These are phyloP conservation scores for Psilocybe tampanensis DNA, from an alignment of 768 basidiomycete genomes.

Conservation along the genomic window DNA sequence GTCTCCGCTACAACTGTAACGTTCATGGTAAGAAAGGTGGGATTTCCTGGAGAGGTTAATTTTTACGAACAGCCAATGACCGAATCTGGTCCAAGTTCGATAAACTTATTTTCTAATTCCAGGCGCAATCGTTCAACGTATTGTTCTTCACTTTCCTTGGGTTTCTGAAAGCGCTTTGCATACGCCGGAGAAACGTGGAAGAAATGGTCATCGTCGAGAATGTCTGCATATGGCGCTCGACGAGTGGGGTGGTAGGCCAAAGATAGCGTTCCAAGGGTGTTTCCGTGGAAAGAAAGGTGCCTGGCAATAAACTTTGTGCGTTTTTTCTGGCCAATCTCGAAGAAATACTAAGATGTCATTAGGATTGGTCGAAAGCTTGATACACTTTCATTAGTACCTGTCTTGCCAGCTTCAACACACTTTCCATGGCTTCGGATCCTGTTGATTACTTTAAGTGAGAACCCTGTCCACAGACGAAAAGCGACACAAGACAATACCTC, in stretches of 20 bases:
- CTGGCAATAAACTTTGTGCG: slow-evolving; percentile 82
- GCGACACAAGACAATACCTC: slow-evolving; percentile 48
- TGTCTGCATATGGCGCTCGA: slow-evolving; percentile 66
- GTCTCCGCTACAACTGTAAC: slow-evolving; percentile 77
- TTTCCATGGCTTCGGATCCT: slow-evolving; percentile 92
- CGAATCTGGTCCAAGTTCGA: slow-evolving; percentile 79
- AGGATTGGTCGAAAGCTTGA: not conserved
- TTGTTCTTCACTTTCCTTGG: slow-evolving; percentile 73
- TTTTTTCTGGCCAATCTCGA: slow-evolving; percentile 67
- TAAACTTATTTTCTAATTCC: slow-evolving; percentile 86
- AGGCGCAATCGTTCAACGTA: slow-evolving; percentile 78
- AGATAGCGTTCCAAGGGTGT: slow-evolving; percentile 72
- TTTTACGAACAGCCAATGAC: slow-evolving; percentile 72
- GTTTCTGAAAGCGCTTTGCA: slow-evolving; percentile 72
- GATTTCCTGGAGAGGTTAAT: not conserved
- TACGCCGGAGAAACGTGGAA: slow-evolving; percentile 91
- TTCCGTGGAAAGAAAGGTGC: slow-evolving; percentile 83
- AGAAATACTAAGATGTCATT: slow-evolving; percentile 54
- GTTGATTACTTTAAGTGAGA: not conserved
- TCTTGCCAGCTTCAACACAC: slow-evolving; percentile 78
- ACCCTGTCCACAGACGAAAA: not conserved
- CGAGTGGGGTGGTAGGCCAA: slow-evolving; percentile 68
- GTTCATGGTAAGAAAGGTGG: not conserved
- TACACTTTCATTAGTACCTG: slow-evolving; percentile 48
- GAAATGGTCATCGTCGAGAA: slow-evolving; percentile 67